Evolutionary conservation across 306 rosid species (phyloP).

Genomic region (Quercus bicolor): DNA sequence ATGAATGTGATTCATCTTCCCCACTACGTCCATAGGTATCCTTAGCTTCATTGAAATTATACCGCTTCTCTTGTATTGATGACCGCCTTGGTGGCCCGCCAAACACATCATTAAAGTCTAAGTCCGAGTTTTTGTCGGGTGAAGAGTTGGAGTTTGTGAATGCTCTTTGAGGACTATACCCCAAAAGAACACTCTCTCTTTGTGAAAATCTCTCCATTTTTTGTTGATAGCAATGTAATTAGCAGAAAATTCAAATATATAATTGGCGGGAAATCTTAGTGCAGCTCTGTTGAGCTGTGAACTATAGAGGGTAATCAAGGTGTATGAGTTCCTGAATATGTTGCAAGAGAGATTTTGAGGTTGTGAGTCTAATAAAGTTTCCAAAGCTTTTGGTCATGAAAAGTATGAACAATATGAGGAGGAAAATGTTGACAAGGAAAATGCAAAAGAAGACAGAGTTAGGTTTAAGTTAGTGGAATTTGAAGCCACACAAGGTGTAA

Average conservation of each 20-base stretch:
- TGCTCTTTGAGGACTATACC: conserved; percentile 35
- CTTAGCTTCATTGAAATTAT: conserved; percentile 21
- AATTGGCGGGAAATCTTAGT: conserved; percentile 35
- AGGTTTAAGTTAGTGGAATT: conserved; percentile 3
- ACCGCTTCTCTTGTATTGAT: conserved; percentile 40
- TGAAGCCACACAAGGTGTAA: conserved; percentile 48
- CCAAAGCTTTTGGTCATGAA: neutral
- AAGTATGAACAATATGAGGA: neutral
- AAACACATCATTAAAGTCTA: conserved; percentile 81
- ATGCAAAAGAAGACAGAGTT: conserved; percentile 14
- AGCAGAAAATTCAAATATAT: neutral
- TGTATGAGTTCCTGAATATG: neutral
- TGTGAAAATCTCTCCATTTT: conserved; percentile 59
- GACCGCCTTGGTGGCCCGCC: conserved; percentile 88
- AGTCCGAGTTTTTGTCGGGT: conserved; percentile 39
- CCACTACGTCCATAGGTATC: conserved; percentile 23
- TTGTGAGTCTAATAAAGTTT: neutral
- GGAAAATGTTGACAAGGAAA: conserved; percentile 15
- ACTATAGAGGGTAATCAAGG: neutral
- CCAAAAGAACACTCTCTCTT: conserved; percentile 53
- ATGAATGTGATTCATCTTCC: conserved; percentile 14
- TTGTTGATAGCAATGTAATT: neutral
- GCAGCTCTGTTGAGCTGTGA: neutral
- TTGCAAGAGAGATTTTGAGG: neutral
- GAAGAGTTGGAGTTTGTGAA: conserved; percentile 35